phyloP scores from a whole-genome alignment of 352 stramenopile species.

The Phytophthora pini region DNA sequence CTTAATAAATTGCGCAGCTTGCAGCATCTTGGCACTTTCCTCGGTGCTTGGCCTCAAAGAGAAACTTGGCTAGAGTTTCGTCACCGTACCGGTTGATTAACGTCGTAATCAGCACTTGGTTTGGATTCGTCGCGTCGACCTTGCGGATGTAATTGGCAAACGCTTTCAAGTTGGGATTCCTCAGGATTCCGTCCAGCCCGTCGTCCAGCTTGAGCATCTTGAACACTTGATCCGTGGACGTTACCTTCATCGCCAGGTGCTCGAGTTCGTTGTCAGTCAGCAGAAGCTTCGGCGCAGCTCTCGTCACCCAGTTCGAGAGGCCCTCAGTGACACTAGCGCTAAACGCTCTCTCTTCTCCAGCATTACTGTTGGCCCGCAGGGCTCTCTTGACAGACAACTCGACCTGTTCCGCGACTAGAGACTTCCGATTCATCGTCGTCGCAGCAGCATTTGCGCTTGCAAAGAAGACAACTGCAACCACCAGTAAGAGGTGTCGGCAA shows the following conservation, averaged over 20 bases:
- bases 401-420: neutral
- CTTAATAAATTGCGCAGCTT: neutral
- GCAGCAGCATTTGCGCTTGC: neutral
- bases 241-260: neutral
- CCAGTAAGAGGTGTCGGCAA: neutral
- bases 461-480: neutral
- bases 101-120: neutral
- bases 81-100: conserved; percentile 6
- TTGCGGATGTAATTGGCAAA: neutral
- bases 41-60: neutral
- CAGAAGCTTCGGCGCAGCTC: neutral
- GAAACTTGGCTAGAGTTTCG: neutral
- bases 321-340: neutral
- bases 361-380: neutral
- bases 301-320: neutral
- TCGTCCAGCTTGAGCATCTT: conserved; percentile 7
- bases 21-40: neutral
- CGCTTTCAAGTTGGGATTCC: conserved; percentile 1
- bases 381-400: neutral
- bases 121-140: neutral
- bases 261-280: neutral
- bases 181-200: neutral
- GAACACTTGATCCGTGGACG: neutral
- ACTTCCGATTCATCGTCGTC: too few species aligned
- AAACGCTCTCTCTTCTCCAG: conserved; percentile 1